Evolutionary conservation across 768 basidiomycete genomes (phyloP), one percentile per base, ranked within the genome.

Genomic region (Boletus sp.): DNA sequence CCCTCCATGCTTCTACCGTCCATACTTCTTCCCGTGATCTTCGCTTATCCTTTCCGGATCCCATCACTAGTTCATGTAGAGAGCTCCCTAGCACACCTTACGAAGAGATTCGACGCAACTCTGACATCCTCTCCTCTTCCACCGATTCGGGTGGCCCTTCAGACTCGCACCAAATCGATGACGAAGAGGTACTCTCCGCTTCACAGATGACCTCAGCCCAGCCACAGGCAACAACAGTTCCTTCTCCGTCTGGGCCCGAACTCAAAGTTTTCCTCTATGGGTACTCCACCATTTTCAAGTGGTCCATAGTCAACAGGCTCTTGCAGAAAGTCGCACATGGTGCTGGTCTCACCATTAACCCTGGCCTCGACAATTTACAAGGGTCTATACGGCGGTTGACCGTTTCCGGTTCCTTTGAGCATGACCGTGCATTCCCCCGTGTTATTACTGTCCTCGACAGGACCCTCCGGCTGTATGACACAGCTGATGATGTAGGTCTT

Each of bases 21-120:
- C 85, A 85, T 54, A 78, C 65, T 51, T 82, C 84, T n/a, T 72
- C 83, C 47, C 85, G 84, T 69, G 87, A 90, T 73, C 79, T 91
- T 57, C 82, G 86, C 61, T 70, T 91, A 54, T 90, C 89, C 33
- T 92, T 92, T 73, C 89, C 89, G 37, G 89, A 92, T 72, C 89
- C 89, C 55, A 78, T 91, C 65, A 84, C 83, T 51, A 87, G 85
- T 67, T 86, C 86, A 50, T 78, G 76, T 57, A 79, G 83, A 70
- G 82, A 87, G 53, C 73, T 81, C 47, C 63, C 73, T 46, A 78
- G 76, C 67, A 76, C 79, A 56, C 83, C 85, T 33, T 83, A 80
- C 64, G 81, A 84, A 58, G 76, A 81, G 34, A 61, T 75, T 44
- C 74, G 79, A 53, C 70, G 72, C 47, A 70, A 73, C 50, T 66